These are phyloP conservation scores for Monilinia laxa DNA, from an alignment of 2,329 filamentous ascomycete species.

Conservation along the genomic window DNA sequence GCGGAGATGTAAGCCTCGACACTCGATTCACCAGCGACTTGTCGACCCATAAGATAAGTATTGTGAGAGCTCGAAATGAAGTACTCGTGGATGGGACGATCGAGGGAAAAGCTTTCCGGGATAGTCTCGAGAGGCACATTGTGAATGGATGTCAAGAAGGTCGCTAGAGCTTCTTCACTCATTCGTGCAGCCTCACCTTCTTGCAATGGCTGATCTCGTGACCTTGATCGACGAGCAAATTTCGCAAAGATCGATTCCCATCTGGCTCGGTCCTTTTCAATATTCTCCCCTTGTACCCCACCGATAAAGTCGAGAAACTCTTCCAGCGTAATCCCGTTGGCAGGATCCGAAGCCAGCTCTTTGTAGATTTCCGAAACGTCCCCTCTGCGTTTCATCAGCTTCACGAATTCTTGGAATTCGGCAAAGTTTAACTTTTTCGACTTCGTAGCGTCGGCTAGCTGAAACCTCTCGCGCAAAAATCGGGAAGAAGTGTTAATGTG, in stretches of 20 bases:
- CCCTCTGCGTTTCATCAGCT: conserved; percentile 76
- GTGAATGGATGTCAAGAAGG: conserved; percentile 71
- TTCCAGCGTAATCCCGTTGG: conserved; percentile 64
- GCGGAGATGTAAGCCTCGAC: conserved; percentile 93
- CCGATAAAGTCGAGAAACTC: conserved; percentile 77
- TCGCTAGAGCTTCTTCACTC: conserved; percentile 75
- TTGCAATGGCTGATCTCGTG: conserved; percentile 45
- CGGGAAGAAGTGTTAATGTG: conserved; percentile 86
- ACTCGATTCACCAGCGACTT: conserved; percentile 86
- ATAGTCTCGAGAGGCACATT: conserved; percentile 67
- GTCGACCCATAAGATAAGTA: conserved; percentile 89
- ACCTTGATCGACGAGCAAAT: conserved; percentile 60
- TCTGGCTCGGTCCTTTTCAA: conserved; percentile 60
- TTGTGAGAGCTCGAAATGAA: conserved; percentile 99
- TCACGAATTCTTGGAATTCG: conserved; percentile 83
- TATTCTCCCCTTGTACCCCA: conserved; percentile 71
- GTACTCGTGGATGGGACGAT: conserved; percentile 91
- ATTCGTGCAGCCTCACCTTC: conserved; percentile 58
- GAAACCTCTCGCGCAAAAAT: conserved; percentile 72
- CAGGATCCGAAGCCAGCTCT: conserved; percentile 56
- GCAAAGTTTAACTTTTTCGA: conserved; percentile 69
- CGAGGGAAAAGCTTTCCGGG: conserved; percentile 62
- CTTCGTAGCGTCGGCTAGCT: conserved; percentile 64
- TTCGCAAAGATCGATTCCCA: conserved; percentile 75
- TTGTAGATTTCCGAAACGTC: conserved; percentile 77